Evolutionary conservation across 2,329 filamentous ascomycete genomes (phyloP).

Genomic region (Colletotrichum theobromicola): DNA sequence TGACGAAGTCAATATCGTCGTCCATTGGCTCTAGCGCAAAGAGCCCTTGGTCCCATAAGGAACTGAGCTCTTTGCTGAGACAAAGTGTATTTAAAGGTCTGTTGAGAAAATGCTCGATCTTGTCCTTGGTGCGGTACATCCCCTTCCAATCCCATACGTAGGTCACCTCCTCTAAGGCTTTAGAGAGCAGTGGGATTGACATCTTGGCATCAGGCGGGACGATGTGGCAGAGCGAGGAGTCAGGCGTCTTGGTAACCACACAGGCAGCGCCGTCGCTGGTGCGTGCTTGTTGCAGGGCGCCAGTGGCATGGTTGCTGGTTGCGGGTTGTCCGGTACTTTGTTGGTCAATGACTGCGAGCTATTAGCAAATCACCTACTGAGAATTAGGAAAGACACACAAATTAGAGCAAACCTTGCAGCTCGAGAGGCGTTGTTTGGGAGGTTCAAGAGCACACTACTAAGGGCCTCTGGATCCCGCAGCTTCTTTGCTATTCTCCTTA

Average conservation of each 20-base stretch:
- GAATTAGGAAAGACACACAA: neutral
- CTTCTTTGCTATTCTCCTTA: neutral
- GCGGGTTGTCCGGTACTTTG: neutral
- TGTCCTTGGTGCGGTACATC: neutral
- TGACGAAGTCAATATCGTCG: neutral
- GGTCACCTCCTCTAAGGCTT: neutral
- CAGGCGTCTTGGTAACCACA: neutral
- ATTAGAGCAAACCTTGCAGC: neutral
- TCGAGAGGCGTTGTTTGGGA: neutral
- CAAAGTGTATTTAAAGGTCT: neutral
- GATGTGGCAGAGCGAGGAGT: neutral
- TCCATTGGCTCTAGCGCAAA: neutral
- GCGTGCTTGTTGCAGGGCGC: neutral
- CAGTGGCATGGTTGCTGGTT: neutral
- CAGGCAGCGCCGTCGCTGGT: neutral
- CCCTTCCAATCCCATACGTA: neutral
- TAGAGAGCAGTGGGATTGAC: neutral
- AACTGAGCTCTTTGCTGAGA: neutral
- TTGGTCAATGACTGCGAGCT: neutral
- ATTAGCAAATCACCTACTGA: neutral
- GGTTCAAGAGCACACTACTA: fast-evolving
- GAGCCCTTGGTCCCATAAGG: neutral
- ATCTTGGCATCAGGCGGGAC: neutral
- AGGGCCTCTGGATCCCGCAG: neutral
- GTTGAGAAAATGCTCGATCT: neutral